These are phyloP conservation scores for Afroboletus lepidellus DNA, from an alignment of 1,284 basidiomycete species.

Conservation along the genomic window DNA sequence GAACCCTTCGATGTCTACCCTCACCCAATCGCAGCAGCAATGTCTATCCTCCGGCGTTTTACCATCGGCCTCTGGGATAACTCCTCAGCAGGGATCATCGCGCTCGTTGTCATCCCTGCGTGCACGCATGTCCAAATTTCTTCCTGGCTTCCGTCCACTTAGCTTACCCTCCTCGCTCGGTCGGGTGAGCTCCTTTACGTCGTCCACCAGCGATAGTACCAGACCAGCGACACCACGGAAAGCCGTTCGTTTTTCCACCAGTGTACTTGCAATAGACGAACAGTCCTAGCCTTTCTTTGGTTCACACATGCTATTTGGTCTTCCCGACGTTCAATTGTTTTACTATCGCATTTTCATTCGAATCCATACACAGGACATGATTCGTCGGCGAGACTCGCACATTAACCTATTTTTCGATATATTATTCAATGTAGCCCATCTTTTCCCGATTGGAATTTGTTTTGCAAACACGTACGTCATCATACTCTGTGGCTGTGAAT, in stretches of 20 bases:
- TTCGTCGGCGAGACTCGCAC: conserved; percentile 13
- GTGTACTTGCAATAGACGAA: conserved; percentile 33
- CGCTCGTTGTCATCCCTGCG: conserved; percentile 43
- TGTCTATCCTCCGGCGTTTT: conserved; percentile 38
- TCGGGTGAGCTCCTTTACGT: conserved; percentile 34
- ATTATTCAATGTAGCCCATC: conserved; percentile 34
- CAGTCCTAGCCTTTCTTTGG: conserved; percentile 11
- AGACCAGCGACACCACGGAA: conserved; percentile 45
- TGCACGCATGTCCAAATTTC: conserved; percentile 50
- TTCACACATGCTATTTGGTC: conserved; percentile 4
- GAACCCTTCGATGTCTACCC: conserved; percentile 27
- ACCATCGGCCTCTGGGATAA: conserved; percentile 48
- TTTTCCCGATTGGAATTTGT: conserved; percentile 5
- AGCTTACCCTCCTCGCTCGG: conserved; percentile 38
- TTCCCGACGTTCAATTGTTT: conserved; percentile 14
- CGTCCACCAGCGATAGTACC: conserved; percentile 40
- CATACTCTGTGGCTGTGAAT: conserved; percentile 25
- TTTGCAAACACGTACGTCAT: conserved; percentile 18
- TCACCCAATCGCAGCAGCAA: conserved; percentile 38
- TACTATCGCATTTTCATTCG: conserved; percentile 28
- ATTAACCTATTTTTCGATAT: conserved; percentile 27
- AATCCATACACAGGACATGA: conserved; percentile 21
- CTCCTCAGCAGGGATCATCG: conserved; percentile 38
- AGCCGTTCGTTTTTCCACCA: conserved; percentile 55
- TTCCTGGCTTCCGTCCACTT: conserved; percentile 42